Evolutionary conservation across 2,329 filamentous ascomycete species (phyloP), one percentile per base, ranked within the genome.

Genomic region (Nemania sp.): DNA sequence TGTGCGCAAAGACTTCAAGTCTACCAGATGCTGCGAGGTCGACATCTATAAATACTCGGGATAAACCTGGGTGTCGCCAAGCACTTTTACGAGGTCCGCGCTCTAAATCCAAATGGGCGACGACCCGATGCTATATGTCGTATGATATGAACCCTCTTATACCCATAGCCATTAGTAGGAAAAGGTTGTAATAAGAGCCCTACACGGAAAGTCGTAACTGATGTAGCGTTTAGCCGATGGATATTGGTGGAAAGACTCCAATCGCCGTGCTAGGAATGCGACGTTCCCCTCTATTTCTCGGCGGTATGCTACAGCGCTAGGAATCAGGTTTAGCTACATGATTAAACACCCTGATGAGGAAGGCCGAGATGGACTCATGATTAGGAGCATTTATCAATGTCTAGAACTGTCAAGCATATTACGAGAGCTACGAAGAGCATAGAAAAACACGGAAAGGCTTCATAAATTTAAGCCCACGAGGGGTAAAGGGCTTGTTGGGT

Each of bases 241-340:
- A 57, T 56, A 66, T 69, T 69, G 62, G 66, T 63, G 66, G 65
- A 68, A 66, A 64, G 47, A 61, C 59, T 56, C 20, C 43, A 38
- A 52, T 49, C 6, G 29, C 6, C 1, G 29, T 47, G 45, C 11
- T 41, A n/a, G 47, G 29, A 47, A 68, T 68, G 18, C 45, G 49
- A 68, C 47, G 26, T 68, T 63, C 58, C 62, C 62, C 51, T 70
- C 60, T 27, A 58, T 62, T 68, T 56, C 22, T 58, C 45, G 66
- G 45, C 3, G 38, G 53, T 54, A 26, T 41, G 13, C 5, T 38
- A 52, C 32, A 24, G 43, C 27, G 38, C 22, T 22, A 61, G 32
- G 15, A 62, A 62, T 45, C 29, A 20, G 10, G 52, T 18, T 32
- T 22, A 22, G 1, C 20, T 13, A 8, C 26, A 53, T 13, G 45